Conservation (phyloP, 805 yeast species). For the Cyberlindnera mississippiensis region DNA sequence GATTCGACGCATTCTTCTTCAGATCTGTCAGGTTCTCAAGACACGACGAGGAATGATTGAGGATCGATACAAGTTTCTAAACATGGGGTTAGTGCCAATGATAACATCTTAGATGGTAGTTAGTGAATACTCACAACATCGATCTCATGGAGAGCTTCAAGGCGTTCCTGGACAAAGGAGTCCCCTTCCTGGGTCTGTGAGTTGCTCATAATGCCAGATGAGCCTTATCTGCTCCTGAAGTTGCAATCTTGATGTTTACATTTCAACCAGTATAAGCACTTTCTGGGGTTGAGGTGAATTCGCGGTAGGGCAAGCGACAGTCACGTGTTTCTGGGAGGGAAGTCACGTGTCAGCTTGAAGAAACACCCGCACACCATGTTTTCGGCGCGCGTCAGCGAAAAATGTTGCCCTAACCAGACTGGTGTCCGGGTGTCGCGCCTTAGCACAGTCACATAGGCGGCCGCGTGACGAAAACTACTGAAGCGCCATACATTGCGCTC, state of each 20-base stretch:
- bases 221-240: no score
- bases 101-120: no score
- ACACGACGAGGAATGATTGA: slow-evolving; percentile 46
- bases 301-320: no score
- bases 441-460: slow-evolving; percentile 14
- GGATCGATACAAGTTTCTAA: slow-evolving; percentile 46
- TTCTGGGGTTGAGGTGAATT: no score
- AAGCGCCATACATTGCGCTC: slow-evolving; percentile 19
- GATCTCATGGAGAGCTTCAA: slow-evolving; percentile 48
- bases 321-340: no score
- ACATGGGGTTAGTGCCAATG: no score
- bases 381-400: no score
- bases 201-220: no score
- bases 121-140: slow-evolving; percentile 42
- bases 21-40: slow-evolving; percentile 38
- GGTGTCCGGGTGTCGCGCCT: slow-evolving; percentile 8
- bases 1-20: slow-evolving; percentile 26
- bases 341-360: no score
- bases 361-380: no score
- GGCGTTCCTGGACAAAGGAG: slow-evolving; percentile 43
- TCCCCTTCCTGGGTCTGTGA: slow-evolving; percentile 20
- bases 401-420: background rate
- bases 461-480: slow-evolving; percentile 19
- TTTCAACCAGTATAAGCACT: no score
- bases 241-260: background rate